Evolutionary conservation across 495 filamentous ascomycete genomes (phyloP), one percentile per base, ranked within the genome.

Genomic region (Xylaria cubensis): DNA sequence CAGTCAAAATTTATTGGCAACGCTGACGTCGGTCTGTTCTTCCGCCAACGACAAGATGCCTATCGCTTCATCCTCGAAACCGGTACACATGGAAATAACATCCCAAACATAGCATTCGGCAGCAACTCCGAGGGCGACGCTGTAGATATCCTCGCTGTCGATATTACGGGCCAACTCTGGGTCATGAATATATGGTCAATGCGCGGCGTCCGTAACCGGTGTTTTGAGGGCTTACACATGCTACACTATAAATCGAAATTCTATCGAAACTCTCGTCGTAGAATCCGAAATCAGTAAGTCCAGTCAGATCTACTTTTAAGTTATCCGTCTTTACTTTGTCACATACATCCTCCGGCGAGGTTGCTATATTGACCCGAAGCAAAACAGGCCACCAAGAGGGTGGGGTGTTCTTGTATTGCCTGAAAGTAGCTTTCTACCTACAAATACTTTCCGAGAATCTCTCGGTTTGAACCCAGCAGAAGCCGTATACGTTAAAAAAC

Each of bases 71-170:
- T 65, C 24, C 50, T 64, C 10, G 73, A 79, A 5, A 76, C 81
- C 0, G 78, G 76, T 29, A 44, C 9, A 5, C 12, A 36, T 3
- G 84, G 83, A 3, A 61, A 78, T 24, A 97, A 98, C 74, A 93
- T 97, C 5, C 95, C 96, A 2, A 90, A 85, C 44, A 83, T 98
- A 19, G 84, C 88, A 13, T 98, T 98, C 77, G 86, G 88, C 48
- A 88, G 88, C 63, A 90, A 93, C 74, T 81, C 86, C 10, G 80
- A 87, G 15, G 94, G 92, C 1, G 81, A 86, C 0, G 87, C 86
- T 7, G 78, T 83, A 12, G 93, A 89, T 85, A 84, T 98, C 51
- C 85, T 91, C 21, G 94, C 92, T 26, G 89, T 89, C 13, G 92
- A 94, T 73, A 94, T 98, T 55, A 74, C 82, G 21, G 93, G 93